Conservation (phyloP, 768 basidiomycete genomes). For the Cystofilobasidium ferigula region DNA sequence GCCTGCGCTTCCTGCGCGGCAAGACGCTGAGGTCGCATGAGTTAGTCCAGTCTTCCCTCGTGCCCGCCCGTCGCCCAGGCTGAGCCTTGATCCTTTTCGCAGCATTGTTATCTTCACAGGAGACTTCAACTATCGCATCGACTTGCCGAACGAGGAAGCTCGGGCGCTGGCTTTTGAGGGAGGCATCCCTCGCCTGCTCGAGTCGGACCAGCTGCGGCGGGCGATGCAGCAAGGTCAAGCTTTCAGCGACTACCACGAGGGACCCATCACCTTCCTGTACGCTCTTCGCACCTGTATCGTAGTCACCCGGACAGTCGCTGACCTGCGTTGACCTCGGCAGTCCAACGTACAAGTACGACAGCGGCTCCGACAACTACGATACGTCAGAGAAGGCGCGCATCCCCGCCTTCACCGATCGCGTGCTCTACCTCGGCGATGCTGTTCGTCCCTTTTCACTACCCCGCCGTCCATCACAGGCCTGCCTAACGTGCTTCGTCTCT, state of each 20-base stretch:
- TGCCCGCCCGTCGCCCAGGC: conserved; percentile 2
- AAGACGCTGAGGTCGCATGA: conserved; percentile 82
- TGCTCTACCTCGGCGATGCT: conserved; percentile 63
- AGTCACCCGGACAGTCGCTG: not conserved
- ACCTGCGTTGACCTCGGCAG: conserved; percentile 29
- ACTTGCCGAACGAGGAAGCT: conserved; percentile 70
- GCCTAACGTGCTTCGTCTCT: conserved; percentile 39
- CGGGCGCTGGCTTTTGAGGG: conserved; percentile 54
- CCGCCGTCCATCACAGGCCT: not conserved
- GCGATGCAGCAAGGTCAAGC: conserved; percentile 62
- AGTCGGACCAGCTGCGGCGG: conserved; percentile 73
- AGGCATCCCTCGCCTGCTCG: conserved; percentile 62
- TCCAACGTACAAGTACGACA: conserved; percentile 82
- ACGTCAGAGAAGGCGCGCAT: conserved; percentile 91
- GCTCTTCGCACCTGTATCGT: not conserved
- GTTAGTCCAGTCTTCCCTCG: conserved; percentile 44
- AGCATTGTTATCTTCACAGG: conserved; percentile 90
- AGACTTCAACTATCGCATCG: conserved; percentile 82
- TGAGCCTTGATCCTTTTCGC: no score
- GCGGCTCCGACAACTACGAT: conserved; percentile 67
- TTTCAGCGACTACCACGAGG: conserved; percentile 77
- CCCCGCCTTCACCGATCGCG: conserved; percentile 77
- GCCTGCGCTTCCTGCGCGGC: conserved; percentile 77
- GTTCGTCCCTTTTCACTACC: conserved; percentile 24
- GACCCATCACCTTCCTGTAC: conserved; percentile 63